Evolutionary conservation across 176 grass and related monocot genomes (phyloP).

Genomic region (Lolium rigidum): DNA sequence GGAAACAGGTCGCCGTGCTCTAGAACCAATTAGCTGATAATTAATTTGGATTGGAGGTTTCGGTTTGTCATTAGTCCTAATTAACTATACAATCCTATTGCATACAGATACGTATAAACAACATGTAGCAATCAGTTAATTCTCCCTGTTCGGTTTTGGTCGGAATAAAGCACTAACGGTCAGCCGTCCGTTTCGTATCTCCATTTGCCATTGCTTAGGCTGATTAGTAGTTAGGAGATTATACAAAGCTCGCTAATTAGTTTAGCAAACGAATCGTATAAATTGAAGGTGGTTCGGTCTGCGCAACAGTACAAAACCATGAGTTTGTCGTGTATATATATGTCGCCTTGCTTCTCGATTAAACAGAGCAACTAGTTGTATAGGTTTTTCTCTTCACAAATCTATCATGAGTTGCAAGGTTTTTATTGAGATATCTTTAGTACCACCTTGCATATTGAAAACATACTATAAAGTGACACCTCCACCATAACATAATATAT

Average conservation of each 20-base stretch:
- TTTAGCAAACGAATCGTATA: not conserved
- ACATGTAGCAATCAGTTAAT: not conserved
- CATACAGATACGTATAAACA: not conserved
- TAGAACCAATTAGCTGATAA: not conserved
- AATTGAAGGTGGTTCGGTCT: not conserved
- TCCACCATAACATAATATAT: not conserved
- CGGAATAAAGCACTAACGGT: slow-evolving; percentile 18
- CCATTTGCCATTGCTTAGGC: not conserved
- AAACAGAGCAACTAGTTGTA: not conserved
- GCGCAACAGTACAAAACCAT: slow-evolving; percentile 2
- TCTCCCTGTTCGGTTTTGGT: not conserved
- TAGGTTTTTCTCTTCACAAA: not conserved
- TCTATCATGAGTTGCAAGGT: not conserved
- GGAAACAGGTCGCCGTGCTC: not conserved
- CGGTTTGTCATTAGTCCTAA: not conserved
- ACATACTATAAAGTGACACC: not conserved
- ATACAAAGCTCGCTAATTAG: not conserved
- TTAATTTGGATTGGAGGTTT: not conserved
- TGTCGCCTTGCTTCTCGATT: not conserved
- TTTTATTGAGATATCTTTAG: not conserved
- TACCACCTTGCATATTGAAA: not conserved
- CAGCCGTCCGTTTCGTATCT: not conserved
- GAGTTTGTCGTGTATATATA: not conserved
- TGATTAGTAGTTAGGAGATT: slow-evolving; percentile 1
- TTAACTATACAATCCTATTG: not conserved